A percentile compares a stretch with the other conserved stretches of the same genome.
phyloP scores from a whole-genome alignment of 2,329 filamentous ascomycete species.

The Monilinia vaccinii-corymbosi region DNA sequence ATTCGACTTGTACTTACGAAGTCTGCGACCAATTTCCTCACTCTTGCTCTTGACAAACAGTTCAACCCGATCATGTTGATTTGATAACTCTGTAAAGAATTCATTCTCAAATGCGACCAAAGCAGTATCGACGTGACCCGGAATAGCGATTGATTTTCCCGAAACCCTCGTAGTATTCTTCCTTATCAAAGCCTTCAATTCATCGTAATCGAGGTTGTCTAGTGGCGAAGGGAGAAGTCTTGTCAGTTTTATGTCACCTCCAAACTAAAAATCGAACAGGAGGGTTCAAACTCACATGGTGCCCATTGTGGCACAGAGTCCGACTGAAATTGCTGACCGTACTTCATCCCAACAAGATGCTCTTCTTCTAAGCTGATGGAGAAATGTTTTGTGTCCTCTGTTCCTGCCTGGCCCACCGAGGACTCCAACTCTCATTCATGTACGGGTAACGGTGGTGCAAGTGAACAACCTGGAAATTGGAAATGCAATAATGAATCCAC shows the following conservation, averaged over 20 bases:
- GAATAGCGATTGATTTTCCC: constrained; percentile 63
- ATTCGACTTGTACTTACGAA: constrained; percentile 42
- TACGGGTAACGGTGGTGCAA: neutral
- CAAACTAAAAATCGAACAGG: neutral
- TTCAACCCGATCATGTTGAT: constrained; percentile 68
- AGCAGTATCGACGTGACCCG: constrained; percentile 53
- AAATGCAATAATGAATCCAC: constrained; percentile 2
- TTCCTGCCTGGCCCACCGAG: neutral
- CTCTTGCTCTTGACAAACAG: constrained; percentile 74
- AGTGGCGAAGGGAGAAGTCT: constrained; percentile 6
- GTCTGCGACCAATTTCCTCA: constrained; percentile 62
- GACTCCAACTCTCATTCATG: neutral
- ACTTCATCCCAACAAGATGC: constrained; percentile 50
- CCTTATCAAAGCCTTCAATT: constrained; percentile 78
- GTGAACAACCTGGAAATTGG: constrained; percentile 1
- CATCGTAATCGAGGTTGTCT: constrained; percentile 88
- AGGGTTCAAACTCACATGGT: constrained; percentile 45
- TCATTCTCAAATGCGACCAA: constrained; percentile 58
- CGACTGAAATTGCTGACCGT: constrained; percentile 63
- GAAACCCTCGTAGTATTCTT: constrained; percentile 64
- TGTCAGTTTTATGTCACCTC: constrained; percentile 6
- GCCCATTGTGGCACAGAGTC: constrained; percentile 78
- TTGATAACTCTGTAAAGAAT: constrained; percentile 62
- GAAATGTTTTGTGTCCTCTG: neutral
- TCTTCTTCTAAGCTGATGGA: neutral